phyloP scores from a whole-genome alignment of 1,284 basidiomycete genomes.

The Trametes sp. region DNA sequence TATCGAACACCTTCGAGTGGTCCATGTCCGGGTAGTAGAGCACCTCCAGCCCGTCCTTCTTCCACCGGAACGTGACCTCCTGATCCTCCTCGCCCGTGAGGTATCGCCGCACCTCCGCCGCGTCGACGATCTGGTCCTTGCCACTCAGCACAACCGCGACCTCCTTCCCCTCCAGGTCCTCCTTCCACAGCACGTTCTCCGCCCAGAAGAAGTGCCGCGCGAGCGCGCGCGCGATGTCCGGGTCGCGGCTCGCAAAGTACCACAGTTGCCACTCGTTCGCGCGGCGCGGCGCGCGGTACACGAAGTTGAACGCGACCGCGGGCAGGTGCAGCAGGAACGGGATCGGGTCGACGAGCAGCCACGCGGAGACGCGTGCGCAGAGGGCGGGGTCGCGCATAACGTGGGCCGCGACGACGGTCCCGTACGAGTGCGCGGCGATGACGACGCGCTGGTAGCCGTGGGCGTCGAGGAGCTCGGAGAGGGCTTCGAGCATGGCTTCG shows the following conservation, averaged over 20 bases:
- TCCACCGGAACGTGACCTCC: conserved; percentile 44
- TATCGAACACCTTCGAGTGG: conserved; percentile 65
- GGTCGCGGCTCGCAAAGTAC: conserved; percentile 70
- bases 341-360: conserved; percentile 67
- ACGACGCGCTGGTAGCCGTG: conserved; percentile 53
- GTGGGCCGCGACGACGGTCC: conserved; percentile 63
- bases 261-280: conserved; percentile 73
- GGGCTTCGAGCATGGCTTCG: conserved; percentile 45
- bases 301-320: conserved; percentile 67
- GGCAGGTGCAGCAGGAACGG: conserved; percentile 69
- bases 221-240: conserved; percentile 65
- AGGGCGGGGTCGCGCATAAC: conserved; percentile 49
- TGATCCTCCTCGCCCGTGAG: conserved; percentile 52
- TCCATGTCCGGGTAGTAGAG: conserved; percentile 59
- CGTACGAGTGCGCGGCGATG: conserved; percentile 66
- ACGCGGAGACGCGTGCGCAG: conserved; percentile 47
- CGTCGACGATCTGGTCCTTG: conserved; percentile 65
- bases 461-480: conserved; percentile 51
- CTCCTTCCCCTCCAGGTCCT: conserved; percentile 51
- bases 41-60: conserved; percentile 52
- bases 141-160: conserved; percentile 57
- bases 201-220: conserved; percentile 71
- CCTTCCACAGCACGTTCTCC: conserved; percentile 66
- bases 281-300: conserved; percentile 59
- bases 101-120: conserved; percentile 57